Evolutionary conservation across 1,139 yeast species (phyloP).

Genomic region (Protomyces inouyei): DNA sequence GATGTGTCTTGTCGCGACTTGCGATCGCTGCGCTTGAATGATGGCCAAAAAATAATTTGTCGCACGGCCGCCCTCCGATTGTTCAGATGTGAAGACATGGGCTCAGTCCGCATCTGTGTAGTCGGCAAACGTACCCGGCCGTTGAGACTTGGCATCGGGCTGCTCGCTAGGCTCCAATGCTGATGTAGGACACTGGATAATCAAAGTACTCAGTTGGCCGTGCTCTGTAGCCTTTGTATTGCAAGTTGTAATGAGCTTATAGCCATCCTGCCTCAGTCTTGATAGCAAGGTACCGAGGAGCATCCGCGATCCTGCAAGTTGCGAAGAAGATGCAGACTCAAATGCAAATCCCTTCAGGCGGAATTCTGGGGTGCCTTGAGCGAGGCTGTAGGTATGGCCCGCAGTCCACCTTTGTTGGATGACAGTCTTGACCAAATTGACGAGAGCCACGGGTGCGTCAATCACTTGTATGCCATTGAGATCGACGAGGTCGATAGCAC

Average conservation of each 20-base stretch:
- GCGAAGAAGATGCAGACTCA: background rate
- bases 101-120: background rate
- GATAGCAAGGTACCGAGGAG: conserved; percentile 10
- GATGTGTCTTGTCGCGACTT: too few relatives aligned
- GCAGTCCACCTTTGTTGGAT: conserved; percentile 5
- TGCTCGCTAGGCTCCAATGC: background rate
- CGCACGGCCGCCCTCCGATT: background rate
- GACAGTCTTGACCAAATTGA: conserved; percentile 8
- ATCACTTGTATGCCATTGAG: conserved; percentile 8
- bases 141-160: background rate
- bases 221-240: conserved; percentile 3
- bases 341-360: conserved; percentile 5
- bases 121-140: background rate
- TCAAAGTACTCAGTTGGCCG: conserved; percentile 16
- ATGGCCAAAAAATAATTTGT: background rate
- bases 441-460: conserved; percentile 13
- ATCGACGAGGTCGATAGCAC: conserved; percentile 13
- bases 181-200: conserved; percentile 7
- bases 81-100: background rate
- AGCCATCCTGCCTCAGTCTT: conserved; percentile 3
- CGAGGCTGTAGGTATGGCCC: conserved; percentile 3
- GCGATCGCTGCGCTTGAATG: too few relatives aligned
- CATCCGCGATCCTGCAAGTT: conserved; percentile 2
- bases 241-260: conserved; percentile 12
- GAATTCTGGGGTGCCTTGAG: conserved; percentile 12